These are phyloP conservation scores for Nowakowskiella sp. DNA, from an alignment of 192 early-diverging fungal genomes.

Conservation along the genomic window DNA sequence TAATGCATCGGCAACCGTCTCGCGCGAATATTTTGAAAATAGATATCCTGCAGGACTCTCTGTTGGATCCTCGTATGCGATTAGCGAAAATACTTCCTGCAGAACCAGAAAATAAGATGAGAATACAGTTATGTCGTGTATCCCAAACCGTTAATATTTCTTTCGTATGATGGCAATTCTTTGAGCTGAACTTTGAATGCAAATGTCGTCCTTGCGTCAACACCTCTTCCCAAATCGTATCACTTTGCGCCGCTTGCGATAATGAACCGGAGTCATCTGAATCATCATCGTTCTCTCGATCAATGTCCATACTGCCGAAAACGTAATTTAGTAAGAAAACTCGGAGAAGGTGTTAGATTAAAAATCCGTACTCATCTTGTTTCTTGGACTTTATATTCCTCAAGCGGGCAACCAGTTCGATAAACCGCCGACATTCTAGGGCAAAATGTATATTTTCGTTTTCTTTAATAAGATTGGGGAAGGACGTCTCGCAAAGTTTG, in stretches of 20 bases:
- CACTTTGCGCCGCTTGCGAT: conserved; percentile 24
- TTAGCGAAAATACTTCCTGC: conserved; percentile 29
- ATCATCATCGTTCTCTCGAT: conserved; percentile 10
- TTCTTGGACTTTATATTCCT: neutral
- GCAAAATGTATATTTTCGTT: conserved; percentile 65
- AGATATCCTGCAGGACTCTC: conserved; percentile 19
- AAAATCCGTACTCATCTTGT: conserved; percentile 17
- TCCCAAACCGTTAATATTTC: conserved; percentile 28
- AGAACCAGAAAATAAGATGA: neutral
- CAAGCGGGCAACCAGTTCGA: conserved; percentile 63
- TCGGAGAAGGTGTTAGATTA: conserved; percentile 28
- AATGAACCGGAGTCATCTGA: conserved; percentile 15
- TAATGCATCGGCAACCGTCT: conserved; percentile 18
- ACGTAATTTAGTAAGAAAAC: conserved; percentile 21
- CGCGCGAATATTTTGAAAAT: conserved; percentile 9
- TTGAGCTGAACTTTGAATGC: conserved; percentile 43
- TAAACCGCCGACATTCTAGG: conserved; percentile 76
- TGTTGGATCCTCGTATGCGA: conserved; percentile 24
- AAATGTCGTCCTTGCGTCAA: conserved; percentile 46
- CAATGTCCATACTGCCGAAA: conserved; percentile 14
- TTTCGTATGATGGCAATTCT: conserved; percentile 30
- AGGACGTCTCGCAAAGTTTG: conserved; percentile 51
- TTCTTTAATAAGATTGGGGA: conserved; percentile 54
- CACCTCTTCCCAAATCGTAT: conserved; percentile 25
- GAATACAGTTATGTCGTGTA: neutral